Evolutionary conservation across 495 filamentous ascomycete genomes (phyloP).

Genomic region (Aspergillus nidulans): DNA sequence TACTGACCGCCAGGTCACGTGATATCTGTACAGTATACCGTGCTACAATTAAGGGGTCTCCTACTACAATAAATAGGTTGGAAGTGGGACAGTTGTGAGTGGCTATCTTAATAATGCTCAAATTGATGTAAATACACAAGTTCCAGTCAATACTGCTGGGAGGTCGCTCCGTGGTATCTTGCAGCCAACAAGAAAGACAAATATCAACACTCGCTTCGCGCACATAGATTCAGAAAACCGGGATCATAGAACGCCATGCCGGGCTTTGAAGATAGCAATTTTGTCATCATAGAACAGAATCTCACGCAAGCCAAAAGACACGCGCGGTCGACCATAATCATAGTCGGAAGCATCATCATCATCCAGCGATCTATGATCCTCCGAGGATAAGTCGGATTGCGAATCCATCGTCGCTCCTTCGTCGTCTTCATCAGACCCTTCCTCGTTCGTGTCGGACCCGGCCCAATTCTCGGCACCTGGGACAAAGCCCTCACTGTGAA

Average conservation of each 20-base stretch:
- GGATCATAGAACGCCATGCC: slow-evolving; percentile 62
- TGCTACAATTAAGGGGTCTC: too few species aligned
- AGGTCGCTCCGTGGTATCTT: slow-evolving; percentile 17
- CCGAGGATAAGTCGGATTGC: slow-evolving; percentile 32
- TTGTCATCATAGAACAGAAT: slow-evolving; percentile 90
- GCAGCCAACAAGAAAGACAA: slow-evolving; percentile 4
- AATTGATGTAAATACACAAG: neutral
- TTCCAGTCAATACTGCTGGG: neutral
- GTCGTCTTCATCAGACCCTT: slow-evolving; percentile 45
- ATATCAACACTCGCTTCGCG: slow-evolving; percentile 4
- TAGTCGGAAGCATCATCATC: slow-evolving; percentile 51
- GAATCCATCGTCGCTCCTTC: slow-evolving; percentile 35
- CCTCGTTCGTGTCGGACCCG: slow-evolving; percentile 43
- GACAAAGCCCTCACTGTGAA: slow-evolving; percentile 40
- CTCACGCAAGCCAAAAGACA: slow-evolving; percentile 67
- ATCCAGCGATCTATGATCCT: slow-evolving; percentile 39
- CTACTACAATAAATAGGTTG: too few species aligned
- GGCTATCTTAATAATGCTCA: neutral
- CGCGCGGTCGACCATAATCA: slow-evolving; percentile 43
- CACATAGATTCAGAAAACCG: slow-evolving; percentile 4
- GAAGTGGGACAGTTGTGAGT: neutral
- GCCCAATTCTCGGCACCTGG: slow-evolving; percentile 38
- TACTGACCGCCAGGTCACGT: slow-evolving; percentile 13
- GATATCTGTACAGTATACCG: neutral
- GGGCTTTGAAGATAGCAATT: slow-evolving; percentile 76